Base-by-base conservation (phyloP, 2,329 filamentous ascomycete genomes). In the Aureobasidium leucospermi region DNA sequence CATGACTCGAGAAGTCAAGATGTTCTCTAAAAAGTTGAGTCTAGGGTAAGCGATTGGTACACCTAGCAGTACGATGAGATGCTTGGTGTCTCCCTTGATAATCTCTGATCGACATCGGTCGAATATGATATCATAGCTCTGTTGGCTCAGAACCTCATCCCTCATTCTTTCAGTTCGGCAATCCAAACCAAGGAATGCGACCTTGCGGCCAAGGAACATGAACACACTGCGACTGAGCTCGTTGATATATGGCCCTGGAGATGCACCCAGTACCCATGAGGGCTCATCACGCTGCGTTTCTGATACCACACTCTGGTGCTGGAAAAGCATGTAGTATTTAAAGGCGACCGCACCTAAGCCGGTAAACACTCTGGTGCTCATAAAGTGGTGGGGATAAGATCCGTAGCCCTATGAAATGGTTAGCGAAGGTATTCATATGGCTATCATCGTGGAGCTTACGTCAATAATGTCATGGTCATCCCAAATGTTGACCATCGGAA, bases 301-400 rank as follows among this genome's bases (percentile, higher is more conserved):
- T 47, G 86, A 83, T 0, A 84, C 76, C 3, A 96, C 79, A 65
- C 88, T 96, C 72, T 99, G 95, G 67, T 99, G 94, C 72, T 99
- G 94, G 76, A 99, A 99, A 8, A 99, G 81, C 85, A 99, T 87
- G 69, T 99, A 99, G 74, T 97, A 99, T 72, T 99, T 99, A 82
- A 94, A 97, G 0, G 93, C 93, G 52, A 97, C 85, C 39, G 88
- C 88, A 2, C 94, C 95, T 8, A 99, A 74, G 0, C 95, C 94
- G 2, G 86, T 87, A 70, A 99, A 96, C 0, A 97, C 89, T 0
- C 90, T 88, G 2, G 89, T 90, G 64, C 83, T 84, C 90, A 96
- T 97, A 68, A 96, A 94, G 65, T 89, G 85, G 65, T 96, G 84
- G 4, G 92, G 86, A 71, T 97, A 99, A 0, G 91, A 96, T 6